These are phyloP conservation scores for Cenchrus purpureus DNA, from an alignment of 176 grass and related monocot species.

Conservation along the genomic window DNA sequence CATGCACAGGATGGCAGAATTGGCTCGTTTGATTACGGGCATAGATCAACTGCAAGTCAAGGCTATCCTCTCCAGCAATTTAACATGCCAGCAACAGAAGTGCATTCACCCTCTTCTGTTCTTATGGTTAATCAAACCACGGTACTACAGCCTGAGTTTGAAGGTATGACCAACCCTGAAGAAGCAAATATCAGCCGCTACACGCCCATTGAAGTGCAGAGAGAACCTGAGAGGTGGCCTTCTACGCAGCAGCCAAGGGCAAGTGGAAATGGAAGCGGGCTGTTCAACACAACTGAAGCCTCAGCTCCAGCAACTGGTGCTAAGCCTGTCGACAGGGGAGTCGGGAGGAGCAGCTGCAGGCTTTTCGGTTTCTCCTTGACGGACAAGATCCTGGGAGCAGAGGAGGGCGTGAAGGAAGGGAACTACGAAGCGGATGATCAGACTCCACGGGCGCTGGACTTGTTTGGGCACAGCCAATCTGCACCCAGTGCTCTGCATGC, in stretches of 20 bases:
- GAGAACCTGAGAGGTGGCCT: conserved; percentile 25
- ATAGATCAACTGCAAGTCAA: conserved; percentile 30
- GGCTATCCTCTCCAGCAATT: conserved; percentile 43
- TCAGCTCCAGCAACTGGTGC: not conserved
- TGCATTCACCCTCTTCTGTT: conserved; percentile 73
- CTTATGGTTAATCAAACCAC: conserved; percentile 66
- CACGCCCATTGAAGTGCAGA: conserved; percentile 9
- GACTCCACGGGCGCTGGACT: conserved; percentile 39
- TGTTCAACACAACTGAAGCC: conserved; percentile 20
- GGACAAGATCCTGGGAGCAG: conserved; percentile 52
- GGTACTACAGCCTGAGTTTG: conserved; percentile 15
- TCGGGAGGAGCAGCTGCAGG: conserved; percentile 45
- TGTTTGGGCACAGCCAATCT: conserved; percentile 45
- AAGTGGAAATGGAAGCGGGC: conserved; percentile 32
- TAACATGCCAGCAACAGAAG: conserved; percentile 43
- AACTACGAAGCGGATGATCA: not conserved
- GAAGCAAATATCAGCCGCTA: conserved; percentile 23
- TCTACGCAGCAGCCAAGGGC: conserved; percentile 18
- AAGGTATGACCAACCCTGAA: conserved; percentile 4
- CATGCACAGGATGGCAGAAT: conserved; percentile 29
- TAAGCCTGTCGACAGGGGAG: conserved; percentile 11
- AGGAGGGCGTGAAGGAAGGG: conserved; percentile 40
- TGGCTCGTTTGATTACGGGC: conserved; percentile 38
- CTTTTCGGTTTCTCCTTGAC: conserved; percentile 91
- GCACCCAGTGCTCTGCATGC: conserved; percentile 47